Conservation (phyloP, 2,329 filamentous ascomycete species). For the Nothopassalora personata region DNA sequence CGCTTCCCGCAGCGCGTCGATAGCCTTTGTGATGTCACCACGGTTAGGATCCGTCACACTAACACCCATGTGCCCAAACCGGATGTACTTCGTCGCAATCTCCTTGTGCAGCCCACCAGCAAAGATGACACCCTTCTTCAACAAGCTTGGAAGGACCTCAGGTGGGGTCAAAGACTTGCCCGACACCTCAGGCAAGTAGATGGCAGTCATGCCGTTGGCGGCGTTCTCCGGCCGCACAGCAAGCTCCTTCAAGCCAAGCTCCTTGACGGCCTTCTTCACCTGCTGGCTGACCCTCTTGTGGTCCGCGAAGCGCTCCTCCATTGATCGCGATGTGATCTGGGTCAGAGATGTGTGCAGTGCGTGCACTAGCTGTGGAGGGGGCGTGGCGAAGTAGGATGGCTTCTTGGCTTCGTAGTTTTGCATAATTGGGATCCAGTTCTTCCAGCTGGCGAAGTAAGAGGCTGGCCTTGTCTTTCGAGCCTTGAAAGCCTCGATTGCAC, state of each 20-base stretch:
- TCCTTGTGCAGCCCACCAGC: slow-evolving; percentile 95
- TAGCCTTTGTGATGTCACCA: slow-evolving; percentile 76
- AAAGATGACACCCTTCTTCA: slow-evolving; percentile 86
- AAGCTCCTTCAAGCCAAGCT: slow-evolving; percentile 81
- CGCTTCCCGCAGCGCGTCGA: slow-evolving; percentile 69
- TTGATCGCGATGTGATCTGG: slow-evolving; percentile 75
- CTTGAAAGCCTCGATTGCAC: slow-evolving; percentile 76
- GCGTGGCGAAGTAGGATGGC: slow-evolving; percentile 95
- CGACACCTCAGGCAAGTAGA: slow-evolving; percentile 72
- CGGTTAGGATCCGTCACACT: slow-evolving; percentile 77
- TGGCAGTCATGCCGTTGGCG: slow-evolving; percentile 95
- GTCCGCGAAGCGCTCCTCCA: slow-evolving; percentile 75
- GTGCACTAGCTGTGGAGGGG: slow-evolving; percentile 87
- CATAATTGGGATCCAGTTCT: slow-evolving; percentile 98
- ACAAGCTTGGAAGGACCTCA: slow-evolving; percentile 76
- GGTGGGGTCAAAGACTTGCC: slow-evolving; percentile 60
- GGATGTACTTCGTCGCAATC: slow-evolving; percentile 86
- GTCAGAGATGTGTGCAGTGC: slow-evolving; percentile 84
- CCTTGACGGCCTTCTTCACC: slow-evolving; percentile 76
- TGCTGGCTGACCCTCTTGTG: slow-evolving; percentile 76
- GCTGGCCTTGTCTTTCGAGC: slow-evolving; percentile 73
- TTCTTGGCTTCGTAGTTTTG: slow-evolving; percentile 98
- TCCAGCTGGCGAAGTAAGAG: slow-evolving; percentile 92
- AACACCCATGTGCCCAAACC: slow-evolving; percentile 97
- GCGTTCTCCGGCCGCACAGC: slow-evolving; percentile 82